Evolutionary conservation across 106 monocot species (phyloP), one percentile per base, ranked within the genome.

Genomic region (Triglochin maritima): DNA sequence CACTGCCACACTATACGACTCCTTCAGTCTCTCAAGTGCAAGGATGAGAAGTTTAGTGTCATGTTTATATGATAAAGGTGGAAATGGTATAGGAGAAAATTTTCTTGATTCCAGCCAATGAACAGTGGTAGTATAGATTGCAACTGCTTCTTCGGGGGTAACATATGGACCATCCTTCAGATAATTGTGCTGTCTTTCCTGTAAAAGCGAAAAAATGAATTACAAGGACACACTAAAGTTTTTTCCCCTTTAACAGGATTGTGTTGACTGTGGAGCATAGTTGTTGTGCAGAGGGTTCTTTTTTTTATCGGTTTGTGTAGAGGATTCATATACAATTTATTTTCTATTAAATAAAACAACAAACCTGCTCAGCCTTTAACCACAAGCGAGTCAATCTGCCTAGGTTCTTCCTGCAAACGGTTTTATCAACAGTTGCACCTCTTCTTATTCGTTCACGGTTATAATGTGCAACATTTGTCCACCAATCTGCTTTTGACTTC

Each of bases 401-500:
- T n/a, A 99, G 70, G 64, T 99, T 99, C 77, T 99, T 99, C 14
- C 92, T 78, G 48, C 92, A 99, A 61, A 99, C 98, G 5, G 98
- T 99, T 63, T 99, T 99, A 56, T 99, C 98, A 67, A 99, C 98
- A 49, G 98, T 99, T 43, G 98, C 98, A 79, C 98, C 98, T 59
- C 98, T 81, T 79, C 98, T 84, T 58, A 99, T 99, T 79, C 98
- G 98, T 76, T 99, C 98, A 63, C 98, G 92, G 58, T 99, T 99
- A 56, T 92, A 99, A 70, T 99, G 98, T 65, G 98, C 98, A 81
- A 99, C 92, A 84, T 99, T 99, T n/a, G 98, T 99, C 98, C 98
- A 99, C 98, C 98, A 99, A 86, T 99, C 98, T 56, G 98, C 92
- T 69, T 99, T 99, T 17, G 98, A 99, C 70, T 99, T 99, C 60